These are phyloP conservation scores for Phytophthora meadii DNA, from an alignment of 352 stramenopile species.

Conservation along the genomic window DNA sequence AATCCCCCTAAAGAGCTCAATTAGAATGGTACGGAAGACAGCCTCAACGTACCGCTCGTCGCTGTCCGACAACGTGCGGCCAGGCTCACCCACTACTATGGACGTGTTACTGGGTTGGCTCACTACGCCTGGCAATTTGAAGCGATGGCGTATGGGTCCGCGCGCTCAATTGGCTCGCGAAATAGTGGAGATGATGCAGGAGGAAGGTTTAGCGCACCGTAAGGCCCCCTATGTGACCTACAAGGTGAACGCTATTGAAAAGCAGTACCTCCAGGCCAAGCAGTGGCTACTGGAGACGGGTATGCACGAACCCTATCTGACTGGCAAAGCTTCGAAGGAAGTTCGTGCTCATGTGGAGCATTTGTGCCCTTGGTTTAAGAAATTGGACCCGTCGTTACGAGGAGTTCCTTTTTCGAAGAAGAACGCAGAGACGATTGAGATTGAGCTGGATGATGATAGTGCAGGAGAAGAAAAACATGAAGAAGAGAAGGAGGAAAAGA, in stretches of 20 bases:
- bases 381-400: slow-evolving; percentile 37
- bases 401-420: slow-evolving; percentile 33
- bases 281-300: slow-evolving; percentile 50
- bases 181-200: slow-evolving; percentile 33
- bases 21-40: slow-evolving; percentile 10
- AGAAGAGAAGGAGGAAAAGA: slow-evolving; percentile 8
- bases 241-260: slow-evolving; percentile 45
- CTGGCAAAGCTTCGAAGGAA: slow-evolving; percentile 33
- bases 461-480: slow-evolving; percentile 5
- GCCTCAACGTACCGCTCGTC: slow-evolving; percentile 11
- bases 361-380: slow-evolving; percentile 35
- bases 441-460: slow-evolving; percentile 31
- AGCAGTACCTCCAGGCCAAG: slow-evolving; percentile 47
- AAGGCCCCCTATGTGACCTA: slow-evolving; percentile 35
- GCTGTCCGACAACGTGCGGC: slow-evolving; percentile 27
- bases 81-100: slow-evolving; percentile 33
- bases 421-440: slow-evolving; percentile 32
- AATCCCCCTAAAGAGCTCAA: background rate
- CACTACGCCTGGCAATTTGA: slow-evolving; percentile 38
- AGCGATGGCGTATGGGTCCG: slow-evolving; percentile 37
- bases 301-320: slow-evolving; percentile 40
- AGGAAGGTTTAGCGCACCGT: slow-evolving; percentile 32
- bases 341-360: slow-evolving; percentile 37
- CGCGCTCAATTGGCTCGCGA: slow-evolving; percentile 31
- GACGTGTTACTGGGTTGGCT: slow-evolving; percentile 48